A percentile compares a stretch with the other conserved stretches of the same genome.
phyloP scores from a whole-genome alignment of 2,329 filamentous ascomycete species.

The Aspergillus sp. region DNA sequence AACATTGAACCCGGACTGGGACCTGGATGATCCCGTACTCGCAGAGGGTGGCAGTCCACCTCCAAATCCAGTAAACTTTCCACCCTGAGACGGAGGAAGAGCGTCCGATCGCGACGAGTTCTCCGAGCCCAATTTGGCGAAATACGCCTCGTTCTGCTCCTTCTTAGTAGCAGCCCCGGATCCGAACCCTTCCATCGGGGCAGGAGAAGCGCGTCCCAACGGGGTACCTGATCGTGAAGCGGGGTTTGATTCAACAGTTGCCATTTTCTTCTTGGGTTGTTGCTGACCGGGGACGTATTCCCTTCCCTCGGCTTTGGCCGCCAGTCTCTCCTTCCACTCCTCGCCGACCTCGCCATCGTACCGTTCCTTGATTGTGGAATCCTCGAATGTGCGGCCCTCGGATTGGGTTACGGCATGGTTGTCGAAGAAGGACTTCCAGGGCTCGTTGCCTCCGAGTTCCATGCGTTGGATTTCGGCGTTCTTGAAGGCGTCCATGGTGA shows the following conservation, averaged over 20 bases:
- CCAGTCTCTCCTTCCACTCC: slow-evolving; percentile 89
- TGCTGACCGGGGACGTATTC: slow-evolving; percentile 77
- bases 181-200: slow-evolving; percentile 18
- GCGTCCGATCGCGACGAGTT: slow-evolving; percentile 72
- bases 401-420: slow-evolving; percentile 62
- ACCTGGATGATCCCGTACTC: background rate
- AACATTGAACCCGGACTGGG: background rate
- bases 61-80: slow-evolving; percentile 89
- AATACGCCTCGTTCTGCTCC: slow-evolving; percentile 77
- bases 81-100: slow-evolving; percentile 81
- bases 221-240: slow-evolving; percentile 27
- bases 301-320: slow-evolving; percentile 78
- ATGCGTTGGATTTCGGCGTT: slow-evolving; percentile 86
- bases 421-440: slow-evolving; percentile 85
- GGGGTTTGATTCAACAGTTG: slow-evolving; percentile 15
- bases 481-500: slow-evolving; percentile 99
- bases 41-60: slow-evolving; percentile 59
- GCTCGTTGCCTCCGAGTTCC: slow-evolving; percentile 83
- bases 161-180: slow-evolving; percentile 49
- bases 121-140: slow-evolving; percentile 75
- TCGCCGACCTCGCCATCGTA: slow-evolving; percentile 88
- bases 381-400: slow-evolving; percentile 70
- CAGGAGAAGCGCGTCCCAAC: slow-evolving; percentile 18
- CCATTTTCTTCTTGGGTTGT: slow-evolving; percentile 38
- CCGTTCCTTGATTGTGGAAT: slow-evolving; percentile 81